Percentiles rank a stretch among this genome's conserved stretches.
Conservation (phyloP, 176 grass and related monocot genomes). For the Bothriochloa decipiens region DNA sequence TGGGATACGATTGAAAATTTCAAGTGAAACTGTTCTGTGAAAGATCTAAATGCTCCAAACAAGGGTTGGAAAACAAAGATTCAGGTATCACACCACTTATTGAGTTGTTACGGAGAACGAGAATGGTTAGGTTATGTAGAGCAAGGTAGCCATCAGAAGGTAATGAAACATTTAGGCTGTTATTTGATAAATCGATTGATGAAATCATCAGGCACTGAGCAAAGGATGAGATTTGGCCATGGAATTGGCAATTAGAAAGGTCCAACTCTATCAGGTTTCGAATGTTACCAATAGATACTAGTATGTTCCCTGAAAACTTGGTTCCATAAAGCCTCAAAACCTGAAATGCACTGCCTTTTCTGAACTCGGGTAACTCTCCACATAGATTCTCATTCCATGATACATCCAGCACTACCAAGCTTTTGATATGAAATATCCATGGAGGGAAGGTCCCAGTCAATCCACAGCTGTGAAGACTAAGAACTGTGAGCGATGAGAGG, state of each 20-base stretch:
- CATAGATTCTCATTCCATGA: constrained; percentile 41
- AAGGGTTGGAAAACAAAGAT: neutral
- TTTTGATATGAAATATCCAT: constrained; percentile 39
- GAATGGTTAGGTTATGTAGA: neutral
- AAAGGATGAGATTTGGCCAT: constrained; percentile 44
- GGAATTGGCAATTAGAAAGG: constrained; percentile 47
- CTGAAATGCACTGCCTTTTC: neutral
- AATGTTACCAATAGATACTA: constrained; percentile 40
- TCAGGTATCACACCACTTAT: neutral
- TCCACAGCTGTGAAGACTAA: constrained; percentile 27
- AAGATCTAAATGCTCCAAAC: neutral
- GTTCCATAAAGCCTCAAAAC: neutral
- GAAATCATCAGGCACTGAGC: constrained; percentile 44
- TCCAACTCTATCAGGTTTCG: constrained; percentile 42
- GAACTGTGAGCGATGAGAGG: constrained; percentile 35
- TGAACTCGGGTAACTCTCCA: constrained; percentile 40
- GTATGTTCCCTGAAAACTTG: constrained; percentile 50
- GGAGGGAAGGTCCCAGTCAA: constrained; percentile 38
- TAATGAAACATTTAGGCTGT: constrained; percentile 45
- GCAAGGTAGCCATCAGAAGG: neutral
- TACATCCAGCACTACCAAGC: constrained; percentile 35
- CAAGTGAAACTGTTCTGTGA: neutral
- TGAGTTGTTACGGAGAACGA: neutral
- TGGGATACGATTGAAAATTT: neutral
- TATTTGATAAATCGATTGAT: constrained; percentile 30